Evolutionary conservation across 2,329 filamentous ascomycete genomes (phyloP).

Genomic region (Hortaea werneckii): DNA sequence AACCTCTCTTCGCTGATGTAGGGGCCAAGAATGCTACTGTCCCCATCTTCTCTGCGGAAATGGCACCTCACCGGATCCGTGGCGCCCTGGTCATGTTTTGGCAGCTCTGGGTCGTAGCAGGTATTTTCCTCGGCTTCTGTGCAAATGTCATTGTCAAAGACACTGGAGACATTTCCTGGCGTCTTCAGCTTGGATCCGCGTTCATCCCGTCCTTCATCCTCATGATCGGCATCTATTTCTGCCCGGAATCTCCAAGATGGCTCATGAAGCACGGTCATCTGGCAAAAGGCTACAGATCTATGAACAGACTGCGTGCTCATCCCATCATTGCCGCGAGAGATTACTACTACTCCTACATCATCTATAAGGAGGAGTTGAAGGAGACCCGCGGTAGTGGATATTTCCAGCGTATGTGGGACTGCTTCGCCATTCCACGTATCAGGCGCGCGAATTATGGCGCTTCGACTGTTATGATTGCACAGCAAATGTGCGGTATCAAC

Average conservation of each 20-base stretch:
- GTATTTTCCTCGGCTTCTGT: slow-evolving; percentile 55
- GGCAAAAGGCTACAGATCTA: slow-evolving; percentile 39
- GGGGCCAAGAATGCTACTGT: slow-evolving; percentile 46
- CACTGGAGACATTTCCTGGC: slow-evolving; percentile 51
- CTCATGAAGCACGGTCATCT: slow-evolving; percentile 39
- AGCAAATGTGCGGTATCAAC: slow-evolving; percentile 28
- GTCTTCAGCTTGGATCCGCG: slow-evolving; percentile 57
- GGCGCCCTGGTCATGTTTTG: slow-evolving; percentile 52
- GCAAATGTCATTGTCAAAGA: slow-evolving; percentile 56
- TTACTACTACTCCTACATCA: slow-evolving; percentile 40
- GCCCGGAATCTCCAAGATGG: slow-evolving; percentile 39
- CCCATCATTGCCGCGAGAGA: slow-evolving; percentile 47
- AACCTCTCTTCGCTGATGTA: background rate
- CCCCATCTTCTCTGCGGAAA: slow-evolving; percentile 68
- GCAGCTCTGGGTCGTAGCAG: slow-evolving; percentile 51
- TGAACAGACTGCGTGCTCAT: slow-evolving; percentile 38
- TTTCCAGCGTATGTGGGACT: slow-evolving; percentile 36
- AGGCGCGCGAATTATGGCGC: slow-evolving; percentile 31
- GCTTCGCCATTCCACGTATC: slow-evolving; percentile 39
- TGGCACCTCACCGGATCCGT: slow-evolving; percentile 4
- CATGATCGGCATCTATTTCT: slow-evolving; percentile 24
- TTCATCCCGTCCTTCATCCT: slow-evolving; percentile 36
- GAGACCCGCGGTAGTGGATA: slow-evolving; percentile 30
- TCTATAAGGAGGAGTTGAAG: slow-evolving; percentile 26
- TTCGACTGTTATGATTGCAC: slow-evolving; percentile 27